Base-by-base conservation (phyloP, 352 stramenopile species). In the Phytopythium boreale region DNA sequence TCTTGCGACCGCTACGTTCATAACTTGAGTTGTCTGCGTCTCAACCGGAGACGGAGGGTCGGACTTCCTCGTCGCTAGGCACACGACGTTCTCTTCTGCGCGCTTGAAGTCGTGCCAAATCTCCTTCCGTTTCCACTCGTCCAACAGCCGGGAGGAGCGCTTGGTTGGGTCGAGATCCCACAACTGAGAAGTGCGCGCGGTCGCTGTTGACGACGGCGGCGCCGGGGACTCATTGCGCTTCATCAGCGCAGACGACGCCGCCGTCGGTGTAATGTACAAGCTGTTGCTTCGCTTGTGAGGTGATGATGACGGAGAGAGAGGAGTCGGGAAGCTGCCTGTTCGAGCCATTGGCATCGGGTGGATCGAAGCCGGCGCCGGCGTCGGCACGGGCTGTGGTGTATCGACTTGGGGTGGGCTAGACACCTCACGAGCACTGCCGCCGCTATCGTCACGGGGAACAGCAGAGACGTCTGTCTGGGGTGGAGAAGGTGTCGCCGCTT, bases 51-150 rank as follows among this genome's bases (percentile, higher is more conserved):
- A 49, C 31, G 34, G n/a, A 47, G 58, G 20, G 12, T 46, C 46
- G 14, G 24, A 66, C 39, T 29, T 72, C 63, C 8, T 34, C 36
- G 9, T 63, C 64, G 61, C 24, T 64, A 68, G 62, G n/a, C 61
- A 26, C 20, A 69, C 60, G 0, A 90, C 59, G n/a, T 69, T 76
- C 41, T 86, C 82, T 58, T 90, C 82, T 1, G 80, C 82, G 31
- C 76, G 72, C 58, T 90, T 90, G 41, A 89, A 76, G 56, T 89
- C 78, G 70, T 87, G 74, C 82, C 82, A 90, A 61, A 90, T 86
- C 51, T 90, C 80, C 59, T 89, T 88, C 19, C 82, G 78, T 64
- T 90, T 90, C 71, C 69, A 77, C 50, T 90, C 82, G 51, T 90
- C 82, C 22, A 90, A 69, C 34, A 88, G 64, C 20, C 82, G 78